A percentile compares a stretch with the other conserved stretches of the same genome.
Conservation (phyloP, 192 early-diverging fungal genomes). For the Piromyces finnis region DNA sequence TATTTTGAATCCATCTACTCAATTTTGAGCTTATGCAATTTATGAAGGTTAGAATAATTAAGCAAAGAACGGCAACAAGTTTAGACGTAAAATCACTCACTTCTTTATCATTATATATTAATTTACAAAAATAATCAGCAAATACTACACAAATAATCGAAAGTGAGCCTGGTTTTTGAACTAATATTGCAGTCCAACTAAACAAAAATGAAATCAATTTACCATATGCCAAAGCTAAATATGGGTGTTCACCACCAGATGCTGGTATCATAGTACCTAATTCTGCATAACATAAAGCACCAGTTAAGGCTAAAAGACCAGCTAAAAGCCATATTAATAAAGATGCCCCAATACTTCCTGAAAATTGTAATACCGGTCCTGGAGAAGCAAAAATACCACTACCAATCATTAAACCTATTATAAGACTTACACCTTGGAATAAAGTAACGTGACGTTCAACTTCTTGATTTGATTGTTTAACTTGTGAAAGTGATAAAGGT, state of each 20-base stretch:
- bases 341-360: slow-evolving; percentile 47
- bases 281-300: slow-evolving; percentile 77
- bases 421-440: slow-evolving; percentile 39
- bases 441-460: background rate
- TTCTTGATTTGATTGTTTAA: background rate
- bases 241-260: slow-evolving; percentile 79
- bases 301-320: slow-evolving; percentile 56
- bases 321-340: slow-evolving; percentile 59
- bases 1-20: slow-evolving; percentile 15
- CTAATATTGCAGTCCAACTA: slow-evolving; percentile 50
- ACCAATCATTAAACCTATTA: slow-evolving; percentile 59
- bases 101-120: slow-evolving; percentile 19
- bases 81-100: slow-evolving; percentile 13
- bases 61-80: slow-evolving; percentile 15
- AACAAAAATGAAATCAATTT: slow-evolving; percentile 54
- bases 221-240: slow-evolving; percentile 61
- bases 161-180: slow-evolving; percentile 38
- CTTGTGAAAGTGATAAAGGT: background rate
- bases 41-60: slow-evolving; percentile 14
- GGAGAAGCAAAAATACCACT: slow-evolving; percentile 69
- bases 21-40: slow-evolving; percentile 15
- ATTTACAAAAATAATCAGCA: slow-evolving; percentile 56
- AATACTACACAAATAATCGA: slow-evolving; percentile 60
- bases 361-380: slow-evolving; percentile 39
- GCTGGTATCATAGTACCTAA: slow-evolving; percentile 67